Percentiles rank a stretch among this genome's conserved stretches.
These are phyloP conservation scores for Apiotrichum montevideense DNA, from an alignment of 1,284 basidiomycete species.

Conservation along the genomic window DNA sequence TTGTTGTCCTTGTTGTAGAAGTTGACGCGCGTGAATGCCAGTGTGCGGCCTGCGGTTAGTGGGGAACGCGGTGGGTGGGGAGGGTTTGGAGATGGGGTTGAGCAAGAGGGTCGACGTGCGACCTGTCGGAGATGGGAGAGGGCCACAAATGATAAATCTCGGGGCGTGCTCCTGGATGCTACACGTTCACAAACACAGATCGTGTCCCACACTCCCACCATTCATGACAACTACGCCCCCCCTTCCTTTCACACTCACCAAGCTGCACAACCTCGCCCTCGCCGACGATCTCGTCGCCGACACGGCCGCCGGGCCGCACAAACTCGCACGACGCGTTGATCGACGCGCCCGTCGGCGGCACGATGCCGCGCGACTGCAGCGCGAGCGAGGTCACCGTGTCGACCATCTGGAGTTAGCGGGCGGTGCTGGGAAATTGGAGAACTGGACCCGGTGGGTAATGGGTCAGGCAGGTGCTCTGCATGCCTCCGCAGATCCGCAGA, in stretches of 20 bases:
- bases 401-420: slow-evolving; percentile 30
- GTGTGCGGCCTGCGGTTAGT: slow-evolving; percentile 26
- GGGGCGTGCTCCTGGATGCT: no score
- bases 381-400: slow-evolving; percentile 46
- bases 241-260: slow-evolving; percentile 21
- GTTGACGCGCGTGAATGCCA: slow-evolving; percentile 38
- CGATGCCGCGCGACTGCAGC: slow-evolving; percentile 40
- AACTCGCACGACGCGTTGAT: slow-evolving; percentile 46
- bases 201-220: no score
- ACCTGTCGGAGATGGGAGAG: no score
- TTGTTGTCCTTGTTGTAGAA: slow-evolving; percentile 36
- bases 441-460: no score
- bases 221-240: not conserved
- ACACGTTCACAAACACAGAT: no score
- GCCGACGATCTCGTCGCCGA: slow-evolving; percentile 32
- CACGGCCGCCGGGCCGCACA: slow-evolving; percentile 40
- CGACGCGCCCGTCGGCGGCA: slow-evolving; percentile 42
- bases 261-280: slow-evolving; percentile 41
- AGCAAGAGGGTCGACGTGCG: no score
- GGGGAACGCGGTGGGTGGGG: not conserved
- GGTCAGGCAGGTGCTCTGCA: no score
- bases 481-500: no score
- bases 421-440: no score
- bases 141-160: no score
- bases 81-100: no score